These are phyloP conservation scores for Lolium rigidum DNA, from an alignment of 176 grass and related monocot species.

Conservation along the genomic window DNA sequence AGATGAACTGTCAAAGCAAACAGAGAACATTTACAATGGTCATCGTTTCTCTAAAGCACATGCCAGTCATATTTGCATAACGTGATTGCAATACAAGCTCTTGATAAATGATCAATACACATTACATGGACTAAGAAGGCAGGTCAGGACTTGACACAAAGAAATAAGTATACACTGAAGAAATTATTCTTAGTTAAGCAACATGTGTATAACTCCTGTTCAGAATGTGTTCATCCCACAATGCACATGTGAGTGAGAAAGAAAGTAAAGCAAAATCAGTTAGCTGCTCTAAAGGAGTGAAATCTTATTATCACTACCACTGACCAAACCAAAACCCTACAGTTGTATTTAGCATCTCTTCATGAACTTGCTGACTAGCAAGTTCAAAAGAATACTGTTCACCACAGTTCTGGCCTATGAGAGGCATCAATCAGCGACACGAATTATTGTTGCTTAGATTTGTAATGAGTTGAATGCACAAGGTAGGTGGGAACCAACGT, in stretches of 20 bases:
- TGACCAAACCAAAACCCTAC: background rate
- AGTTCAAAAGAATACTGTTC: background rate
- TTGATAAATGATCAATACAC: conserved; percentile 23
- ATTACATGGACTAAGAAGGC: conserved; percentile 12
- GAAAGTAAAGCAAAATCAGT: background rate
- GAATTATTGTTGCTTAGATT: background rate
- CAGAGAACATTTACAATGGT: background rate
- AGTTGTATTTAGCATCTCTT: background rate
- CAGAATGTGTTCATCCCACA: too few species aligned
- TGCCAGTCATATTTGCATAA: background rate
- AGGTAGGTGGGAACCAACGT: background rate
- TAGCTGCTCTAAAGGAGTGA: background rate
- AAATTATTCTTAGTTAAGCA: too few species aligned
- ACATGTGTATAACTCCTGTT: too few species aligned
- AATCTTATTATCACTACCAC: background rate
- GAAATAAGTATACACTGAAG: background rate
- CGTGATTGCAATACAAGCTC: background rate
- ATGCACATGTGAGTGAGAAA: background rate
- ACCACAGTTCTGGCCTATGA: background rate
- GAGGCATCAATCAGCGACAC: background rate
- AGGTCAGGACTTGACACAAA: background rate
- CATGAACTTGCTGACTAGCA: background rate
- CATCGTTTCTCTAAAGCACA: background rate
- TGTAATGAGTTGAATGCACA: background rate
- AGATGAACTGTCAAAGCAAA: background rate